phyloP scores from a whole-genome alignment of 306 rosid species.

The Vigna mungo region DNA sequence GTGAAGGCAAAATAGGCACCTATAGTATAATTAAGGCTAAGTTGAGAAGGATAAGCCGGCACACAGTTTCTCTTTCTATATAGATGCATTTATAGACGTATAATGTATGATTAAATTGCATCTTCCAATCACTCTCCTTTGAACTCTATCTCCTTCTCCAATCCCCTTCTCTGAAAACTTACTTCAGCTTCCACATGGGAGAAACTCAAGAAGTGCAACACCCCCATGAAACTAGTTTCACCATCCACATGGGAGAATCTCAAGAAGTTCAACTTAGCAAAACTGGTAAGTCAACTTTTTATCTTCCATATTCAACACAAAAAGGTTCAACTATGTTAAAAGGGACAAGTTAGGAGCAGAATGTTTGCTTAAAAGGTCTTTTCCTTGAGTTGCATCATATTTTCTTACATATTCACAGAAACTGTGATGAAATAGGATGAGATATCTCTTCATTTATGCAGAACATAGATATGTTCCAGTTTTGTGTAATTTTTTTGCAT shows the following conservation, averaged over 20 bases:
- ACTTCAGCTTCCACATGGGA: conserved; percentile 32
- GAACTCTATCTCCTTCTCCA: neutral
- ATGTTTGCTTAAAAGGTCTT: neutral
- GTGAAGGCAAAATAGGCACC: neutral
- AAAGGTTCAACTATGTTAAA: neutral
- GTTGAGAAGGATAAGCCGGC: neutral
- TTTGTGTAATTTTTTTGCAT: neutral
- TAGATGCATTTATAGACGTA: neutral
- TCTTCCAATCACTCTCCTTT: neutral
- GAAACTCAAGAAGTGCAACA: conserved; percentile 38
- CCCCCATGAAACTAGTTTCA: conserved; percentile 15
- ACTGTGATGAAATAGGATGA: neutral
- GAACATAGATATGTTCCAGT: neutral
- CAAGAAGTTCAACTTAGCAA: conserved; percentile 41
- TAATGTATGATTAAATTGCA: neutral
- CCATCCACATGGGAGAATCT: conserved; percentile 43
- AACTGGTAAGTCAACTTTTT: conserved; percentile 34
- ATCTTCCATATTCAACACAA: neutral
- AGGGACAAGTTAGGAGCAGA: neutral
- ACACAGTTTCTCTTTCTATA: neutral
- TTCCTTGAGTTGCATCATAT: neutral
- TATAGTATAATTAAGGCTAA: neutral
- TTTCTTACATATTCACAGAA: neutral
- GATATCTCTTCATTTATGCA: neutral
- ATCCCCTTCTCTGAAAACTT: conserved; percentile 20